Evolutionary conservation across 2,329 filamentous ascomycete species (phyloP).

Genomic region (Zasmidium angulare): DNA sequence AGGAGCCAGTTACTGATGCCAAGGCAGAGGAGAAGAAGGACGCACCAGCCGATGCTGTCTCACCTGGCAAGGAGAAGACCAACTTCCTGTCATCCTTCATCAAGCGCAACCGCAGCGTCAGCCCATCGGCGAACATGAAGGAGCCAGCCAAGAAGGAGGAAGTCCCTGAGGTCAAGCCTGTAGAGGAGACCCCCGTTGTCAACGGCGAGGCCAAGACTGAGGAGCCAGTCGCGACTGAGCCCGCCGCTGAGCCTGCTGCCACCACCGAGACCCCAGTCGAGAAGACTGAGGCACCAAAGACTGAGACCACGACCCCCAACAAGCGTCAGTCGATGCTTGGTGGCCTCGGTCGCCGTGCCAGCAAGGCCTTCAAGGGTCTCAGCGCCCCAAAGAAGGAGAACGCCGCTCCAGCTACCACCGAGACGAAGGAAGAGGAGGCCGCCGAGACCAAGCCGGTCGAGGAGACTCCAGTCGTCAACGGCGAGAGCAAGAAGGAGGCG

Average conservation of each 20-base stretch:
- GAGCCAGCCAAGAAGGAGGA: slow-evolving; percentile 37
- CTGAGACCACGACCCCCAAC: slow-evolving; percentile 22
- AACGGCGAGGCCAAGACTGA: slow-evolving; percentile 19
- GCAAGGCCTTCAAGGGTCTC: slow-evolving; percentile 35
- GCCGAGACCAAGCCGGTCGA: slow-evolving; percentile 26
- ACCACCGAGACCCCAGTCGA: slow-evolving; percentile 25
- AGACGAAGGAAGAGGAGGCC: slow-evolving; percentile 24
- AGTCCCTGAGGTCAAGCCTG: slow-evolving; percentile 23
- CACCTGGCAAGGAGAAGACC: slow-evolving; percentile 36
- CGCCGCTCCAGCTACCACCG: slow-evolving; percentile 19
- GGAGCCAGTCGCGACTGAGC: slow-evolving; percentile 20
- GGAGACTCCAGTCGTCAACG: slow-evolving; percentile 22
- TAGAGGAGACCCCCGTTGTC: slow-evolving; percentile 32
- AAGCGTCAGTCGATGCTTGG: slow-evolving; percentile 36
- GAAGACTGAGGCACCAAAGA: slow-evolving; percentile 20
- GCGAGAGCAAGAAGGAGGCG: slow-evolving; percentile 24
- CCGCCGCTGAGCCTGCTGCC: slow-evolving; percentile 36
- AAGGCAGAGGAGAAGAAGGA: slow-evolving; percentile 44
- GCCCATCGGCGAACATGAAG: slow-evolving; percentile 37
- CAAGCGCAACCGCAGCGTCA: slow-evolving; percentile 36
- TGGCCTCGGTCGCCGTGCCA: slow-evolving; percentile 36
- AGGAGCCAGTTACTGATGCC: slow-evolving; percentile 37
- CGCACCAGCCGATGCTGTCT: slow-evolving; percentile 37
- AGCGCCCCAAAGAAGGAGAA: slow-evolving; percentile 32
- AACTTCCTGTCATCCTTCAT: slow-evolving; percentile 36